These are phyloP conservation scores for Cyanophora paradoxa DNA, from an alignment of 78 protist genomes.

Conservation along the genomic window DNA sequence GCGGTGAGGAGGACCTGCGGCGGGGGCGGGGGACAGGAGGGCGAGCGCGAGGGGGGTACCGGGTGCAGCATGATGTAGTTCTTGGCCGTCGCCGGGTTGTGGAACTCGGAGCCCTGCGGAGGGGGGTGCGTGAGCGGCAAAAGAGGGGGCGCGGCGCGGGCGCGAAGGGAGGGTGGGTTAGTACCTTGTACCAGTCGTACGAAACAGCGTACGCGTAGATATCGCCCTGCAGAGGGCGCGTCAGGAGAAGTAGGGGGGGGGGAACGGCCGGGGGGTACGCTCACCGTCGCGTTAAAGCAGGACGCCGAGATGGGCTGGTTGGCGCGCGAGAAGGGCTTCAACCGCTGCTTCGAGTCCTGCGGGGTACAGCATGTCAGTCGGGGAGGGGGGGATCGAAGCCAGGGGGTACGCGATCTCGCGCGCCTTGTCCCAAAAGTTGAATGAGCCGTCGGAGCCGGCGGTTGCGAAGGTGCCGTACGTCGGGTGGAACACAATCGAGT, in stretches of 20 bases:
- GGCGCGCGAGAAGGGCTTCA: slow-evolving; percentile 44
- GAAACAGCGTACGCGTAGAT: slow-evolving; percentile 77
- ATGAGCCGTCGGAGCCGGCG: slow-evolving; percentile 77
- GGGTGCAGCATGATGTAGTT: not conserved
- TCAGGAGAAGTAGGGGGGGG: not conserved
- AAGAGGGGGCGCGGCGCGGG: no score
- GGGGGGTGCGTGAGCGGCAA: no score
- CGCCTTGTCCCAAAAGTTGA: slow-evolving; percentile 33
- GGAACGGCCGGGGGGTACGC: not conserved
- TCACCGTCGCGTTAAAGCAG: slow-evolving; percentile 30
- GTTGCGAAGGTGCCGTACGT: slow-evolving; percentile 80
- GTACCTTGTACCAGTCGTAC: slow-evolving; percentile 83
- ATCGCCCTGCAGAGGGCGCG: slow-evolving; percentile 64
- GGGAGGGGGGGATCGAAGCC: not conserved
- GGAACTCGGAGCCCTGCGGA: slow-evolving; percentile 1
- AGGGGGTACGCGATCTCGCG: not conserved
- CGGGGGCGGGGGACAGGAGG: no score
- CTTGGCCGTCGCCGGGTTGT: not conserved
- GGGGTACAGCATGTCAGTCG: not conserved
- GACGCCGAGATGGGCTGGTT: slow-evolving; percentile 44
- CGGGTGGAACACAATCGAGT: slow-evolving; percentile 66
- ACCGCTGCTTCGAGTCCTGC: slow-evolving; percentile 33
- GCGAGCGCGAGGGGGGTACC: no score
- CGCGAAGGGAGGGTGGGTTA: no score
- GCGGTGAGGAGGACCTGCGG: no score